These are phyloP conservation scores for Cordyceps fumosorosea DNA, from an alignment of 2,329 filamentous ascomycete genomes.

Conservation along the genomic window DNA sequence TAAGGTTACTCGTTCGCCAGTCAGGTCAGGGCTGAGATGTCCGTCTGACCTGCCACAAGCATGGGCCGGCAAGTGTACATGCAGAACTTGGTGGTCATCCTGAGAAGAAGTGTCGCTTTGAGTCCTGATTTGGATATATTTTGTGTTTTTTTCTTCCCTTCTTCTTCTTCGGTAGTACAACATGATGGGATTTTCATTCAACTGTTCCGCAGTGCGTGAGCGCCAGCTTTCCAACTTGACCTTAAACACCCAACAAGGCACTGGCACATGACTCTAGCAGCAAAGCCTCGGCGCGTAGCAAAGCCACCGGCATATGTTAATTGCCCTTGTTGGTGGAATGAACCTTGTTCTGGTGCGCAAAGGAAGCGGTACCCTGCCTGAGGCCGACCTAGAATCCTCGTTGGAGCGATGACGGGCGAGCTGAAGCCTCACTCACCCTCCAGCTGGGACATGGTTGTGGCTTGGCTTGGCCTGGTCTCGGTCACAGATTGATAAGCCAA, in stretches of 20 bases:
- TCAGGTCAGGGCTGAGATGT: not conserved
- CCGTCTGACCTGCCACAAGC: too few species aligned
- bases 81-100: not conserved
- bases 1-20: not conserved
- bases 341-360: not conserved
- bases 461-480: not conserved
- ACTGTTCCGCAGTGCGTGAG: too few species aligned
- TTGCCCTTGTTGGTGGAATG: too few species aligned
- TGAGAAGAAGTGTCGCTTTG: not conserved
- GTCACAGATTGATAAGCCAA: not conserved
- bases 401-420: not conserved
- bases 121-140: too few species aligned
- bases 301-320: not conserved
- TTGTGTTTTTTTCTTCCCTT: too few species aligned
- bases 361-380: constrained; percentile 6
- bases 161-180: too few species aligned
- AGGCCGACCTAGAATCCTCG: not conserved
- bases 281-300: not conserved
- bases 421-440: not conserved
- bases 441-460: not conserved
- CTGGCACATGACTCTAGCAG: too few species aligned
- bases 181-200: too few species aligned
- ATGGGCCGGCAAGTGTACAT: not conserved
- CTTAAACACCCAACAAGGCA: too few species aligned
- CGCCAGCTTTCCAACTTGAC: too few species aligned